Base-by-base conservation (phyloP, 2,329 filamentous ascomycete genomes). In the Cercospora nicotianae region DNA sequence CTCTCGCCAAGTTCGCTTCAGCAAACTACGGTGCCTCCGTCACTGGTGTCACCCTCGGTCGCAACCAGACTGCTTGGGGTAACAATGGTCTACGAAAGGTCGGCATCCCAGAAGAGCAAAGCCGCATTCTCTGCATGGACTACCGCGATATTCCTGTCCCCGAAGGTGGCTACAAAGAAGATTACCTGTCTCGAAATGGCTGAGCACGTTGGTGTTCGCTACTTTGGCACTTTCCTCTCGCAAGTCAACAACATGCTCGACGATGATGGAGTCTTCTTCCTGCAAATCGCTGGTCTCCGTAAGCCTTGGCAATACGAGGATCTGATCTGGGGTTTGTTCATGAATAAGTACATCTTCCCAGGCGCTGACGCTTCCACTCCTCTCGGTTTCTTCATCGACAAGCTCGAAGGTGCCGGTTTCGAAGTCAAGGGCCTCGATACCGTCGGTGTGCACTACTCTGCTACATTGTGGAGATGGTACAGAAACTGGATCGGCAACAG, bases 321-420 rank as follows among this genome's bases (percentile, higher is more conserved):
- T 83, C 87, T 97, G 62, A 91, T 94, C 80, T 98, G 95, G 95
- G 95, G 95, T 79, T 87, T 98, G 58, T 98, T 97, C 87, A 96
- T 98, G 93, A 98, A 98, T 90, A 97, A 97, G 85, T 97, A 98
- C 82, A 87, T 98, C 80, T 98, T 98, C 87, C 95, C 94, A 36
- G 95, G 95, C 79, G 95, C 95, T 62, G 95, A 98, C 79, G 95
- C 95, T 63, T 96, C 92, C 53, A 96, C 93, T 67, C 95, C 95
- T 62, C 89, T 99, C 60, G 93, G 92, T 74, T 95, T 90, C 82
- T 92, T 95, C 76, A 85, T 96, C 75, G 89, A 93, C 80, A 89
- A 89, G 78, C 87, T 97, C 20, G 95, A 99, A 84, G 89, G 87
- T 66, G 90, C 91, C 71, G 93, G 93, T 42, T 96, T 93, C 76